Base-by-base conservation (phyloP, 352 stramenopile species). In the Pythium aquatile region DNA sequence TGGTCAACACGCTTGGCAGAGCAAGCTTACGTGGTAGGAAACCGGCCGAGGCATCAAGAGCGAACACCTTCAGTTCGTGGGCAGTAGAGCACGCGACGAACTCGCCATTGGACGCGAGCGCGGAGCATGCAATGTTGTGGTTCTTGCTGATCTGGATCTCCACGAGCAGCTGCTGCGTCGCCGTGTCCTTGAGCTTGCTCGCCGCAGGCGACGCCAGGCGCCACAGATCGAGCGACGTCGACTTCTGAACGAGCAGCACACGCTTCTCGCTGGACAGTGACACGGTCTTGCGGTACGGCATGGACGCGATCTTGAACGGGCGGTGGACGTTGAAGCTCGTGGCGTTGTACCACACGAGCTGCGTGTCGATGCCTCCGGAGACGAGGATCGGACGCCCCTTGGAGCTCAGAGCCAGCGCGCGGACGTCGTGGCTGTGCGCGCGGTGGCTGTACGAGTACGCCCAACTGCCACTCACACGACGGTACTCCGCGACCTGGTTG, bases 281-380 rank as follows among this genome's bases (percentile, higher is more conserved):
- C 28, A 94, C 79, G 5, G 79, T 83, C 62, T 85, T 76, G 53
- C 72, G 81, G 69, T 93, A 83, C 54, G 87, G 83, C 79, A 92
- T 97, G 29, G 94, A 96, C 69, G 90, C 92, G 49, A 95, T 89
- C 67, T 97, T 96, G 69, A 73, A 80, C 7, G 95, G 92, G 1
- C 93, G 86, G 61, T 79, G 76, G 20, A 86, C 82, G 67, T 86
- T 80, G 70, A 98, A 98, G 37, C 80, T 87, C 44, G 79, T 68
- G 24, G 88, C 85, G 51, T 78, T 73, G 75, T 98, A 98, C 68
- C 87, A 96, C 49, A 97, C 96, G 7, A 98, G 68, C 75, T 98
- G 94, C 14, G 93, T 98, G 85, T 98, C 95, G 51, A 98, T 83
- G 54, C 95, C 91, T 29, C 89, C 93, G 14, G 90, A 98, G 17